Percentiles rank a stretch among this genome's conserved stretches.
These are phyloP conservation scores for Micromonas pusilla DNA, from an alignment of 139 green algal species.

Conservation along the genomic window DNA sequence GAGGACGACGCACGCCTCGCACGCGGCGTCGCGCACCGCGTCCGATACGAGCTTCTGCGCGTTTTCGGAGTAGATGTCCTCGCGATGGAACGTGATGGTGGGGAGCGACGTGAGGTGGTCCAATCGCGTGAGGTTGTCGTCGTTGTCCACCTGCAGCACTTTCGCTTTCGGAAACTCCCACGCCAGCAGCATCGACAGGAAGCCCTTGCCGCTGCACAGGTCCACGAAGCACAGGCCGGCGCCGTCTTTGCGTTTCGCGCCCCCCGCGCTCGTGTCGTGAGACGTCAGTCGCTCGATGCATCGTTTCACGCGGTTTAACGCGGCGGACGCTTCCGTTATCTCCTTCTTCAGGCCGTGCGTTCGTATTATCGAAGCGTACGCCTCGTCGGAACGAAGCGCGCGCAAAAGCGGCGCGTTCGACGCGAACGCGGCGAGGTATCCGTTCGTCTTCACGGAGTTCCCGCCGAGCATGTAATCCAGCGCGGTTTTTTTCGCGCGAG, in stretches of 20 bases:
- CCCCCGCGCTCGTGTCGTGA: no score
- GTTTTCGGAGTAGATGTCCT: neutral
- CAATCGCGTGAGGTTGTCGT: neutral
- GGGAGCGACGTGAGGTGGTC: neutral
- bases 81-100: neutral
- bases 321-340: neutral
- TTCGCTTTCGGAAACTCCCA: neutral
- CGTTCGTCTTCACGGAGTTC: neutral
- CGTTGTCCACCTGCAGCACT: neutral
- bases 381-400: neutral
- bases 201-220: constrained; percentile 20
- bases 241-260: no score
- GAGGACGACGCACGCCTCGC: neutral
- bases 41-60: neutral
- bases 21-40: no score
- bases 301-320: neutral
- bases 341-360: neutral
- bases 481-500: neutral
- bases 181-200: constrained; percentile 3
- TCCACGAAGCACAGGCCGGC: constrained; percentile 7
- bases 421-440: no score
- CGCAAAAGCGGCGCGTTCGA: no score
- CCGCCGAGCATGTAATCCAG: neutral
- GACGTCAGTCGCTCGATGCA: no score
- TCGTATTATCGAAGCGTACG: neutral